Conservation (phyloP, 176 grass and related monocot species). For the Oryza nivara region DNA sequence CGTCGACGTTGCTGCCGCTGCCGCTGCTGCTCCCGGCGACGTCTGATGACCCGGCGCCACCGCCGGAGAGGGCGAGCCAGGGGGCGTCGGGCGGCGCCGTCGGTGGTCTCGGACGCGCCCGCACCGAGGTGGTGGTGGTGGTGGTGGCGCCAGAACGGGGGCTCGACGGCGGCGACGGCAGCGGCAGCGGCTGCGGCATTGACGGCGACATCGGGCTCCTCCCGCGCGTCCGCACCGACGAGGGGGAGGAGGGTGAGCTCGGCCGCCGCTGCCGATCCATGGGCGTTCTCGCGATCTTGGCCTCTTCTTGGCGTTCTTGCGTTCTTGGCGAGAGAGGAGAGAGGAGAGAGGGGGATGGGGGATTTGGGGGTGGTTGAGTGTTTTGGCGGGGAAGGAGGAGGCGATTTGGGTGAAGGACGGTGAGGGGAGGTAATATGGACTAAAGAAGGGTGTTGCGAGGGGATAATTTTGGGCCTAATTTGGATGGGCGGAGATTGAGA, state of each 20-base stretch:
- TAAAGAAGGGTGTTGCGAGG: no score
- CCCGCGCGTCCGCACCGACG: no score
- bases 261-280: no score
- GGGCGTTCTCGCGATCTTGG: constrained; percentile 32
- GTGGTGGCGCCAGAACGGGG: background rate
- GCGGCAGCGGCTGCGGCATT: no score
- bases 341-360: background rate
- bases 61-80: background rate
- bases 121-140: constrained; percentile 5
- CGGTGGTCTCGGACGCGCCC: constrained; percentile 4
- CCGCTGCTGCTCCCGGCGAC: no score
- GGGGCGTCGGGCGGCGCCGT: background rate
- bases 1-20: background rate
- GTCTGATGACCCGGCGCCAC: background rate
- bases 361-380: background rate
- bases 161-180: no score
- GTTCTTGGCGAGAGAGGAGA: constrained; percentile 20
- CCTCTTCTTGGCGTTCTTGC: constrained; percentile 34
- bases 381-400: constrained; percentile 38
- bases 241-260: no score
- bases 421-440: no score
- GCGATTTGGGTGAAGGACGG: background rate
- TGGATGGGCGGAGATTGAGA: background rate
- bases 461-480: no score
- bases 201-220: no score